Evolutionary conservation across 352 stramenopile species (phyloP).

Genomic region (Pythium insidiosum): DNA sequence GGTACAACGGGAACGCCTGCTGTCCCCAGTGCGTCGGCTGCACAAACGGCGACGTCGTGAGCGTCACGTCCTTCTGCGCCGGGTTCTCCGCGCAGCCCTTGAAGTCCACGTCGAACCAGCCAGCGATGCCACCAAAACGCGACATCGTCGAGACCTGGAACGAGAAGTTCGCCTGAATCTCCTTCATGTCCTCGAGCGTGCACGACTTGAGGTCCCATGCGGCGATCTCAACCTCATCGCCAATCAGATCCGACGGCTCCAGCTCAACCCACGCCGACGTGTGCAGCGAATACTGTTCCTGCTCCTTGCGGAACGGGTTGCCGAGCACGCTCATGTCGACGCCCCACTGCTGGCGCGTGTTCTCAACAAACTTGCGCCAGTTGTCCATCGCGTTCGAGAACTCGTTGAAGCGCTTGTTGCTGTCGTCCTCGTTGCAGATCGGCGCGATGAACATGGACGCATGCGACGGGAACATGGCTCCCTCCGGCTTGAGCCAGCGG

Average conservation of each 20-base stretch:
- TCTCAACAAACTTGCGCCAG: slow-evolving; percentile 84
- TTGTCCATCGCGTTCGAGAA: slow-evolving; percentile 82
- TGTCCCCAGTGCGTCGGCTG: slow-evolving; percentile 86
- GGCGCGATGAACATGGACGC: slow-evolving; percentile 97
- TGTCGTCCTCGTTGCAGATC: slow-evolving; percentile 92
- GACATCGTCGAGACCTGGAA: slow-evolving; percentile 85
- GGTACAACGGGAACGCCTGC: slow-evolving; percentile 81
- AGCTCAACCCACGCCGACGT: slow-evolving; percentile 83
- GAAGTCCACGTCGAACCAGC: slow-evolving; percentile 99
- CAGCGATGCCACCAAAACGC: slow-evolving; percentile 91
- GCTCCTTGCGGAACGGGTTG: slow-evolving; percentile 79
- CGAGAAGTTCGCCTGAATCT: slow-evolving; percentile 52
- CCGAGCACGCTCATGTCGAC: slow-evolving; percentile 95
- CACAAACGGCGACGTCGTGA: slow-evolving; percentile 89
- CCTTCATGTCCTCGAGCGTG: slow-evolving; percentile 79
- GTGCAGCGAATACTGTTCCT: slow-evolving; percentile 83
- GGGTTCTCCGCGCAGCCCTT: slow-evolving; percentile 80
- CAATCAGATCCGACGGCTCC: slow-evolving; percentile 65
- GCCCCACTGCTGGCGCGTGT: slow-evolving; percentile 92
- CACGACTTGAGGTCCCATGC: slow-evolving; percentile 80
- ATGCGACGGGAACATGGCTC: slow-evolving; percentile 98
- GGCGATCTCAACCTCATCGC: slow-evolving; percentile 76
- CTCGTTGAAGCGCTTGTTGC: slow-evolving; percentile 78
- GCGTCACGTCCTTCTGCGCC: slow-evolving; percentile 68
- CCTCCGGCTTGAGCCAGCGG: slow-evolving; percentile 94